These are phyloP conservation scores for Penicillium crystallinum DNA, from an alignment of 495 filamentous ascomycete species.

Conservation along the genomic window DNA sequence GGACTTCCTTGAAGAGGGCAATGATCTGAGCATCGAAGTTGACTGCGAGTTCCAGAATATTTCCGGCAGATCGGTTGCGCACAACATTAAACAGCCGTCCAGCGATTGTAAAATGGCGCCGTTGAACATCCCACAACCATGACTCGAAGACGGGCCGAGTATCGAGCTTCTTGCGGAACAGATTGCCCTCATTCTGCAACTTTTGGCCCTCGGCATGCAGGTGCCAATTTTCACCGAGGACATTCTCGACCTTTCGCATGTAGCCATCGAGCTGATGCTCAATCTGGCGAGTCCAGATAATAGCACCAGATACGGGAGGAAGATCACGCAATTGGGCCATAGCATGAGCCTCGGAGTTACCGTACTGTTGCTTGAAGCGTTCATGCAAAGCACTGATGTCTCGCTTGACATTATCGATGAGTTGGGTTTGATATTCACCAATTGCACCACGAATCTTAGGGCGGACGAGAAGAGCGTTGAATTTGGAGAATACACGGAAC, in stretches of 20 bases:
- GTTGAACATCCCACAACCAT: constrained; percentile 85
- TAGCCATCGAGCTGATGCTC: constrained; percentile 90
- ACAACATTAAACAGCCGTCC: constrained; percentile 87
- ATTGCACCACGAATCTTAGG: constrained; percentile 98
- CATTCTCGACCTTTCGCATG: constrained; percentile 96
- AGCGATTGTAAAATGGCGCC: constrained; percentile 80
- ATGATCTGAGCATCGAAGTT: constrained; percentile 98
- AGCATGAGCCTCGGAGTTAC: constrained; percentile 91
- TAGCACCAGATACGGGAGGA: constrained; percentile 90
- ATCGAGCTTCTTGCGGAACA: constrained; percentile 94
- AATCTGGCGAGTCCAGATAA: constrained; percentile 96
- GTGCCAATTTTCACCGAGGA: constrained; percentile 89
- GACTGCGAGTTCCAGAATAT: constrained; percentile 78
- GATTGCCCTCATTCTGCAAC: constrained; percentile 75
- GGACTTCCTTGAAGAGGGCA: constrained; percentile 96
- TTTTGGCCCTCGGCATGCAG: constrained; percentile 93
- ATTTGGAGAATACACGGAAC: constrained; percentile 99
- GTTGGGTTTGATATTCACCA: constrained; percentile 91
- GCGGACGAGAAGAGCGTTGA: constrained; percentile 95
- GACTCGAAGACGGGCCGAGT: constrained; percentile 89
- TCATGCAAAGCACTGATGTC: constrained; percentile 92
- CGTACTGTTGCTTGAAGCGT: constrained; percentile 97
- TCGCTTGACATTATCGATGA: constrained; percentile 94
- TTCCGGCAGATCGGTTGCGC: constrained; percentile 79
- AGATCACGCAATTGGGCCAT: constrained; percentile 96